Evolutionary conservation across 257 asterid genomes (phyloP), one percentile per base, ranked within the genome.

Genomic region (Nicotiana tabacum): DNA sequence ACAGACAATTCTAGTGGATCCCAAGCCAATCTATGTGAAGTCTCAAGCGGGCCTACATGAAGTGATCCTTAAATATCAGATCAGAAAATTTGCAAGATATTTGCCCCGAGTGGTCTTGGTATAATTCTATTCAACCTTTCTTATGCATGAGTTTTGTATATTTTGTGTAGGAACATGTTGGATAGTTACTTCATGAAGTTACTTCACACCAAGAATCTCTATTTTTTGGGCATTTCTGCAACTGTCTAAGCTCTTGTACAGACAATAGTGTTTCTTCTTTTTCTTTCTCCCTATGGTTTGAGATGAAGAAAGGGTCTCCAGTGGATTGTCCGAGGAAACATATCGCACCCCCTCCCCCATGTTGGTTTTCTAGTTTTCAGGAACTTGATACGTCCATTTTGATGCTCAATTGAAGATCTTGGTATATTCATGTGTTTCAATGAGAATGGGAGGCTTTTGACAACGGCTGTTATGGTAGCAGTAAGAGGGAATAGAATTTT

Each of bases 21-120:
- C 6, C 95, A 89, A 84, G 68, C 89, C 5, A 97, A 94, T 82
- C 80, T 91, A 30, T 68, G 79, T 0, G 97, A 92, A 61, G 92
- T 74, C 24, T 74, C 79, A 46, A 74, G 79, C 27, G 21, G 61
- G 24, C 62, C 80, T 76, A 76, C 64, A 29, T 76, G 80, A 76
- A 76, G 43, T 51, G 80, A 76, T 51, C 46, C 43, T 27, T 16
- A 51, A 3, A 27, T 74, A 48, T 74, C 24, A 15, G 24, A 24
- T 35, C 61, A 13, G 39, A 48, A 46, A 72, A 72, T 46, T 46
- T 69, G 5, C 32, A 21, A 24, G 17, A 29, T 11, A 4, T 64
- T 4, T 29, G 39, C 80, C 65, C 17, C 17, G 29, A 29, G 65
- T 1, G 16, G 64, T 76, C 43, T 27, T 74, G 64, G 46, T 76